These are phyloP conservation scores for Pisolithus orientalis DNA, from an alignment of 768 basidiomycete genomes.

Conservation along the genomic window DNA sequence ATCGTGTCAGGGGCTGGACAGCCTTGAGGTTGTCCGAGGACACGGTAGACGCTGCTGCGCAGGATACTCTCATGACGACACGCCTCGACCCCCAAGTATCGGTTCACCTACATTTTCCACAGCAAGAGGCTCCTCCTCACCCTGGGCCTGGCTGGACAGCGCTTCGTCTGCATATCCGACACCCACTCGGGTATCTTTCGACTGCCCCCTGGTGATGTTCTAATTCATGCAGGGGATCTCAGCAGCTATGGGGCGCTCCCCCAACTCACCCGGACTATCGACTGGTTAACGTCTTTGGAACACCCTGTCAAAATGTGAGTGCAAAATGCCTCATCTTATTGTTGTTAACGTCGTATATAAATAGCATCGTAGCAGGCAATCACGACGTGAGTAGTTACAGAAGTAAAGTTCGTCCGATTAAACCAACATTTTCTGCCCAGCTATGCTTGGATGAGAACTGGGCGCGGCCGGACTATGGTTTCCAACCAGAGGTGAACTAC, in stretches of 20 bases:
- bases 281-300: constrained; percentile 52
- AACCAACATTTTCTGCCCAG: constrained; percentile 7
- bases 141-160: constrained; percentile 29
- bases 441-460: constrained; percentile 21
- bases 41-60: background rate
- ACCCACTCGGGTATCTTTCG: constrained; percentile 31
- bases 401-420: background rate
- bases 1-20: no score
- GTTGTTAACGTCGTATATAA: background rate
- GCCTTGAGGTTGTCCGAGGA: background rate
- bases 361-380: constrained; percentile 65
- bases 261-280: constrained; percentile 44
- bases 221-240: constrained; percentile 62
- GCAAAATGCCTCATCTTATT: background rate
- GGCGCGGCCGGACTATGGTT: constrained; percentile 3
- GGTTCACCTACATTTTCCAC: constrained; percentile 15
- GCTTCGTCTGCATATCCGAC: constrained; percentile 31
- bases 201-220: constrained; percentile 58
- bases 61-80: background rate
- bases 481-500: constrained; percentile 11
- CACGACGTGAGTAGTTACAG: constrained; percentile 42
- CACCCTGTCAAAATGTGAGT: constrained; percentile 58
- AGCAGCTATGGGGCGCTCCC: constrained; percentile 41
- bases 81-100: constrained; percentile 3
- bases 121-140: constrained; percentile 19